Conservation (phyloP, 768 basidiomycete species). For the Pleurotus eryngii region DNA sequence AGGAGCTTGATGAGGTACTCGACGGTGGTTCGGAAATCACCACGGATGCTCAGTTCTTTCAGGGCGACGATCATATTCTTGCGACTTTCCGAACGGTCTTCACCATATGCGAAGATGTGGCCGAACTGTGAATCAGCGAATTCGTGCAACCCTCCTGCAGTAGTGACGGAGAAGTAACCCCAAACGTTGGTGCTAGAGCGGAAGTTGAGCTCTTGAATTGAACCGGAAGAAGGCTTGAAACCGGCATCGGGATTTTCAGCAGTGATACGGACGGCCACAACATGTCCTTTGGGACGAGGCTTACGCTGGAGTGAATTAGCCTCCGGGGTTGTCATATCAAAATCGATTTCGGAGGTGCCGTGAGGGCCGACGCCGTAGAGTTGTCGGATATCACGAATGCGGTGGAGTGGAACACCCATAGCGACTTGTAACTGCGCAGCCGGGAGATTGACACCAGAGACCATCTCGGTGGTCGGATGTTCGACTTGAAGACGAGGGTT, state of each 20-base stretch:
- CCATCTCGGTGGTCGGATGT: conserved; percentile 99
- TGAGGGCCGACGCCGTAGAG: conserved; percentile 93
- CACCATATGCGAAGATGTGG: conserved; percentile 98
- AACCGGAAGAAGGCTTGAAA: conserved; percentile 98
- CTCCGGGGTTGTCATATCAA: conserved; percentile 90
- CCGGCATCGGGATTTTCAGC: conserved; percentile 99
- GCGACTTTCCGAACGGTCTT: conserved; percentile 89
- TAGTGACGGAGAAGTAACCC: conserved; percentile 98
- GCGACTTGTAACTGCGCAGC: conserved; percentile 96
- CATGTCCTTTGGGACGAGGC: conserved; percentile 96
- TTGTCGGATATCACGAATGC: conserved; percentile 92
- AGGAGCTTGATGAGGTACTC: conserved; percentile 98
- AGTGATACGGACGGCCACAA: conserved; percentile 98
- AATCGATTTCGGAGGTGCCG: conserved; percentile 90
- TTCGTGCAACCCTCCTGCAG: conserved; percentile 95
- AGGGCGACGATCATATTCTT: conserved; percentile 99
- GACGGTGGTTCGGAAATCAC: conserved; percentile 97
- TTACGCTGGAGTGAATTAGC: conserved; percentile 87
- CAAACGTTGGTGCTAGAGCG: conserved; percentile 98
- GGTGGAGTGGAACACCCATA: conserved; percentile 96
- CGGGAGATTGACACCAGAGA: conserved; percentile 97
- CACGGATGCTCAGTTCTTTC: conserved; percentile 97
- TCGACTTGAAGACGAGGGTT: conserved; percentile 99
- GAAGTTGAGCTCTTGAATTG: conserved; percentile 98
- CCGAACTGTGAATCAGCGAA: conserved; percentile 99